Conservation (phyloP, 805 yeast species). For the Wickerhamiella alocasiicola region DNA sequence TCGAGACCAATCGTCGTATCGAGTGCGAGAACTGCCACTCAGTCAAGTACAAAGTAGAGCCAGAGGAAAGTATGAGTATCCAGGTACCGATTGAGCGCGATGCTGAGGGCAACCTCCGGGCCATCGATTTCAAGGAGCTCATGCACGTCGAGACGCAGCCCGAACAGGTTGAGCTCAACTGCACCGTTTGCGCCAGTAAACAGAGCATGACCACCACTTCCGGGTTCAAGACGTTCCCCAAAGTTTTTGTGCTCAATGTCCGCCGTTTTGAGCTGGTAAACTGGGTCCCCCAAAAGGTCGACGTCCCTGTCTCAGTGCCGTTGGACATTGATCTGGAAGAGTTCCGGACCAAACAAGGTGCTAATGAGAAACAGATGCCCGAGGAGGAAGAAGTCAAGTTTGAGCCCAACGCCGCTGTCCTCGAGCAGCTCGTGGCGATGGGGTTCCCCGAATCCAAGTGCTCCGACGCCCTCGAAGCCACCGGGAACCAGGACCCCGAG, state of each 20-base stretch:
- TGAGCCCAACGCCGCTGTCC: slow-evolving; percentile 34
- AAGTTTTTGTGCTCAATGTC: slow-evolving; percentile 56
- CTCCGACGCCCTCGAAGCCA: slow-evolving; percentile 52
- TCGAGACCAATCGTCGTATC: slow-evolving; percentile 50
- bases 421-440: slow-evolving; percentile 55
- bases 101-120: slow-evolving; percentile 33
- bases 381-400: slow-evolving; percentile 29
- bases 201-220: slow-evolving; percentile 31
- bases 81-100: slow-evolving; percentile 41
- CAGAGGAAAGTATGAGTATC: slow-evolving; percentile 53
- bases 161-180: slow-evolving; percentile 51
- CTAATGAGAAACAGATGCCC: slow-evolving; percentile 31
- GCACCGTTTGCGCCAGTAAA: slow-evolving; percentile 31
- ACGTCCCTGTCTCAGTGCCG: slow-evolving; percentile 52
- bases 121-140: slow-evolving; percentile 39
- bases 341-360: slow-evolving; percentile 31
- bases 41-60: slow-evolving; percentile 44
- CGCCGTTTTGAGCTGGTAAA: slow-evolving; percentile 72
- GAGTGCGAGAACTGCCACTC: slow-evolving; percentile 45
- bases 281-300: slow-evolving; percentile 81
- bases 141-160: slow-evolving; percentile 34
- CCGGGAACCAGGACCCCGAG: slow-evolving; percentile 56
- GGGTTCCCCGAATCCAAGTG: slow-evolving; percentile 71
- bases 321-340: slow-evolving; percentile 33
- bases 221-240: slow-evolving; percentile 54